Base-by-base conservation (phyloP, 495 filamentous ascomycete species). In the Aspergillus sclerotioniger region DNA sequence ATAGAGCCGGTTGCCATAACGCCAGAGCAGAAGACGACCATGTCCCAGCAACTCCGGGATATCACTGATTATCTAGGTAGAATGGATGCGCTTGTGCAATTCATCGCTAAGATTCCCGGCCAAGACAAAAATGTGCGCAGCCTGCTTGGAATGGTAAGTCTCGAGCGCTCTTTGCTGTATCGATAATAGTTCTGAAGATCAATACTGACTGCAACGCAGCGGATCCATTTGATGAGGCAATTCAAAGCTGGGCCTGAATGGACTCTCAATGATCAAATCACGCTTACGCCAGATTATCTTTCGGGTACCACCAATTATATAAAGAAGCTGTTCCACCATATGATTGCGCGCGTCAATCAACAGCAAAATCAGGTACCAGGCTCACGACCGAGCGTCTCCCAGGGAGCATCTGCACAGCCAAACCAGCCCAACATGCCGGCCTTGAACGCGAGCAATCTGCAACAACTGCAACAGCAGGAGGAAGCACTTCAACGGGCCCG, bases 361-460 rank as follows among this genome's bases (percentile, higher is more conserved):
- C 65, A 74, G 49, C 69, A 71, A 44, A 69, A 64, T 51, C 69
- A 73, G 46, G 37, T 39, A 19, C 52, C 54, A 32, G 58, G 62
- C 25, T 65, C 64, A 55, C 70, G 71, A 7, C 54, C 70, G 15
- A 63, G 65, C 31, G 50, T 55, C 3, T 39, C 62, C 15, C 74
- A 74, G 54, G 62, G 57, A 39, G 51, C 66, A 32, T 49, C 69
- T 25, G 57, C 57, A 45, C 66, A 69, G 54, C 29, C 57, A 17
- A 62, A 53, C 32, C 70, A 67, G 52, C 61, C 56, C 29, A 77
- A 74, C 62, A 74, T 77, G 41, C 61, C 80, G 0, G 80, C 81
- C 21, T 67, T 90, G 57, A 91, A 82, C 60, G 82, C 85, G 3
- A 83, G 76, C 16, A 90, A 90, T 62, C 77, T 91, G 15, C 82